Evolutionary conservation across 805 yeast species (phyloP).

Genomic region (Nakazawaea laoshanensis): DNA sequence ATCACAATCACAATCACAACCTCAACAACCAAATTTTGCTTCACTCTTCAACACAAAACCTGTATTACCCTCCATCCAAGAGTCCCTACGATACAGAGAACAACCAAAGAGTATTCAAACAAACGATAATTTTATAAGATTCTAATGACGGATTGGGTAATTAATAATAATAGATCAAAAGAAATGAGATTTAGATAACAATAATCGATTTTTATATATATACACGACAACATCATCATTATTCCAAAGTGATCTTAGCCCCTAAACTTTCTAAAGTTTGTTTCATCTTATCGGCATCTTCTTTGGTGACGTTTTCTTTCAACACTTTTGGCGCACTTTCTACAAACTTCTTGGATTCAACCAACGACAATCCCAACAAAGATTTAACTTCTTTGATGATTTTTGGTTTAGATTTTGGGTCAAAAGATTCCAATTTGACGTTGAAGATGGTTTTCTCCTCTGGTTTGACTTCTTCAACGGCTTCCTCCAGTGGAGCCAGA

Average conservation of each 20-base stretch:
- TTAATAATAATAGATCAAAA: too few relatives aligned
- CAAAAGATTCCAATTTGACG: conserved; percentile 87
- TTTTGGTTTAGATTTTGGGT: conserved; percentile 93
- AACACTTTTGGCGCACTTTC: conserved; percentile 95
- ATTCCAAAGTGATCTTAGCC: conserved; percentile 88
- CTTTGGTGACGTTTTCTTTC: conserved; percentile 94
- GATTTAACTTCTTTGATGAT: conserved; percentile 94
- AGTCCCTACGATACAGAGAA: conserved; percentile 3
- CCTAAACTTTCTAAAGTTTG: conserved; percentile 89
- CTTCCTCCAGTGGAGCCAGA: conserved; percentile 64
- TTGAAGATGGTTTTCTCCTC: conserved; percentile 93
- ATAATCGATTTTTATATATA: background rate
- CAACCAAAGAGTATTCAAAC: too few relatives aligned
- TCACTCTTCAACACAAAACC: conserved; percentile 10
- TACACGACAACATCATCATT: conserved; percentile 18
- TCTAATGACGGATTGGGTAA: too few relatives aligned
- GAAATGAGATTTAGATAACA: background rate
- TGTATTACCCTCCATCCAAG: conserved; percentile 12
- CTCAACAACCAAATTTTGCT: conserved; percentile 17
- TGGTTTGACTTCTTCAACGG: conserved; percentile 63
- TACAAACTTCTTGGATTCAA: conserved; percentile 95
- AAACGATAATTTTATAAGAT: too few relatives aligned
- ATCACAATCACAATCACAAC: conserved; percentile 14
- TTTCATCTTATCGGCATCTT: conserved; percentile 94
- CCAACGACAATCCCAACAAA: conserved; percentile 83